phyloP scores from a whole-genome alignment of 306 rosid species.

The Cicer yamashitae region DNA sequence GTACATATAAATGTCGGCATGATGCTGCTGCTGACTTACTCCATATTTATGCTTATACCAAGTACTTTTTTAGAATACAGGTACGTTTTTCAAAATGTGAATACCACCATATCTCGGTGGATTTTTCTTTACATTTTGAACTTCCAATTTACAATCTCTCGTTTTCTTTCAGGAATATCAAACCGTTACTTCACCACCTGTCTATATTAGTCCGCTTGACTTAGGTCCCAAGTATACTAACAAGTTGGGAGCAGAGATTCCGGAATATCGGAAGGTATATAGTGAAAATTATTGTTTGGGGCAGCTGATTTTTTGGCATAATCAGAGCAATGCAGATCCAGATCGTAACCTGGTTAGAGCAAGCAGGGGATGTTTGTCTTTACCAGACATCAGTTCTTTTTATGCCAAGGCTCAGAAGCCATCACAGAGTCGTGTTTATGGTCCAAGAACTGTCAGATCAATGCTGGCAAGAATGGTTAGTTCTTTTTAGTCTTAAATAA shows the following conservation, averaged over 20 bases:
- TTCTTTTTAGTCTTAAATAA: neutral
- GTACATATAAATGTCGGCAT: slow-evolving; percentile 95
- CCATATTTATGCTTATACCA: slow-evolving; percentile 90
- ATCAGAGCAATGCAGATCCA: slow-evolving; percentile 84
- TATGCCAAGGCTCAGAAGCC: slow-evolving; percentile 88
- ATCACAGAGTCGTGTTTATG: slow-evolving; percentile 81
- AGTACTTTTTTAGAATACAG: slow-evolving; percentile 87
- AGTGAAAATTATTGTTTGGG: slow-evolving; percentile 96
- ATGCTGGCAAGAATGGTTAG: slow-evolving; percentile 96
- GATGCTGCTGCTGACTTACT: slow-evolving; percentile 99
- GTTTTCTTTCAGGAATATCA: slow-evolving; percentile 71
- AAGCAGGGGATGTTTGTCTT: slow-evolving; percentile 85
- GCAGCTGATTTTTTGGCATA: slow-evolving; percentile 96
- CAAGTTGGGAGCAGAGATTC: slow-evolving; percentile 79
- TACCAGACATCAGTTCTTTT: slow-evolving; percentile 90
- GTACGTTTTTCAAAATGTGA: slow-evolving; percentile 50
- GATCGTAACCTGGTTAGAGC: slow-evolving; percentile 75
- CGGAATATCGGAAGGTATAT: slow-evolving; percentile 84
- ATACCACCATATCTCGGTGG: slow-evolving; percentile 1
- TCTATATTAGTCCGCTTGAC: slow-evolving; percentile 97
- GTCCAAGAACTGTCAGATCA: slow-evolving; percentile 86
- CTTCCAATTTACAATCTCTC: slow-evolving; percentile 28
- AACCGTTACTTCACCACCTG: slow-evolving; percentile 91
- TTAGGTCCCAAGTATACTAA: slow-evolving; percentile 89
- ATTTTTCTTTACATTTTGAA: slow-evolving; percentile 16